Evolutionary conservation across 2,329 filamentous ascomycete genomes (phyloP).

Genomic region (Aaosphaeria pasadenensis): DNA sequence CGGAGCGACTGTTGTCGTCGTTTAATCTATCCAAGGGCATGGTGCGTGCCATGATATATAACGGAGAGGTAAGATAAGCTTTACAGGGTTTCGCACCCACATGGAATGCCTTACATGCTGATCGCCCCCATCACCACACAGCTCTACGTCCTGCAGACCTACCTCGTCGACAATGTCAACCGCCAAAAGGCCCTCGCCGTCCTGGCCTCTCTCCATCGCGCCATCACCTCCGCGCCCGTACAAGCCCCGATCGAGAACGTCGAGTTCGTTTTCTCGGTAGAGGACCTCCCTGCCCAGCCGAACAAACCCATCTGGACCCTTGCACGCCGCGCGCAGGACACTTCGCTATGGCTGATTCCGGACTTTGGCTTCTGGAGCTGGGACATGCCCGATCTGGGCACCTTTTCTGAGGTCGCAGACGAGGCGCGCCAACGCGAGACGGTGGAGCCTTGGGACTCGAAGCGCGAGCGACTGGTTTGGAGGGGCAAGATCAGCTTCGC

Average conservation of each 20-base stretch:
- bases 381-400: slow-evolving; percentile 29
- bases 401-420: slow-evolving; percentile 23
- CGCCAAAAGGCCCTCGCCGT: neutral
- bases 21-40: neutral
- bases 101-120: no score
- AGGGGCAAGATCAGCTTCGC: slow-evolving; percentile 26
- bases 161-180: neutral
- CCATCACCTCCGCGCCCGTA: slow-evolving; percentile 8
- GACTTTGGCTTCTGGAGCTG: slow-evolving; percentile 36
- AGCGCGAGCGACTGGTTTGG: slow-evolving; percentile 33
- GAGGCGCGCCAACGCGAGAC: slow-evolving; percentile 25
- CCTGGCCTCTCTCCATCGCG: neutral
- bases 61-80: slow-evolving; percentile 16
- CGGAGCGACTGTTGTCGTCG: neutral
- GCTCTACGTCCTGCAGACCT: neutral
- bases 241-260: slow-evolving; percentile 24
- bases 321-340: slow-evolving; percentile 26
- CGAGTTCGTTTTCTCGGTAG: slow-evolving; percentile 32
- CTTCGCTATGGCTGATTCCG: slow-evolving; percentile 33
- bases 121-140: neutral
- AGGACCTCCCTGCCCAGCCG: slow-evolving; percentile 24
- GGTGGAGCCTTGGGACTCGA: slow-evolving; percentile 22
- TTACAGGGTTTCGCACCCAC: no score
- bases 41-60: neutral
- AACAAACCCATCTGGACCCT: slow-evolving; percentile 22